These are phyloP conservation scores for Claviceps sp. DNA, from an alignment of 2,329 filamentous ascomycete genomes.

Conservation along the genomic window DNA sequence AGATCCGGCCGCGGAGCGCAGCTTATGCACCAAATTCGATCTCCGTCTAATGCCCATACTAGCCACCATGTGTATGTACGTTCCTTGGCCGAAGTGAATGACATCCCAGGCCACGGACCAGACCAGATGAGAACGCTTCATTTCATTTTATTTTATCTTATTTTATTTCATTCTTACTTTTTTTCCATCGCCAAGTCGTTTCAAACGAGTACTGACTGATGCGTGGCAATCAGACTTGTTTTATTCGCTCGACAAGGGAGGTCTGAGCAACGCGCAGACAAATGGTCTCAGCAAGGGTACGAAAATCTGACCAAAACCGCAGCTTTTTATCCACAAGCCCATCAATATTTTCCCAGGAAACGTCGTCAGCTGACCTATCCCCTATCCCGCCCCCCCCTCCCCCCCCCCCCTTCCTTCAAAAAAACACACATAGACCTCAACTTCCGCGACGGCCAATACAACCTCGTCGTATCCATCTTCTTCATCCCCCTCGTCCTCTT, in stretches of 20 bases:
- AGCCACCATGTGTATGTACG: constrained; percentile 34
- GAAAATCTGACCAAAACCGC: neutral
- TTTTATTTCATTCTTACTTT: neutral
- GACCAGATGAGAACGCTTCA: neutral
- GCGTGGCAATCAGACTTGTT: constrained; percentile 24
- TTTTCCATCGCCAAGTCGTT: neutral
- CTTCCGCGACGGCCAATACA: constrained; percentile 53
- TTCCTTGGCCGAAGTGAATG: no score
- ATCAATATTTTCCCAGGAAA: no score
- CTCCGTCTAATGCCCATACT: constrained; percentile 38
- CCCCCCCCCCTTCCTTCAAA: no score
- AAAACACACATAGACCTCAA: constrained; percentile 23
- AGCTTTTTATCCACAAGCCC: neutral
- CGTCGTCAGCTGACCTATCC: no score
- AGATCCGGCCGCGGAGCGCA: constrained; percentile 32
- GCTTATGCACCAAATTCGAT: constrained; percentile 41
- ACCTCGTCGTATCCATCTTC: constrained; percentile 58
- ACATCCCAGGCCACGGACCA: neutral
- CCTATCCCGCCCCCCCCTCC: no score
- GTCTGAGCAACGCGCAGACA: constrained; percentile 42
- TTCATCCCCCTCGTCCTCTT: constrained; percentile 64
- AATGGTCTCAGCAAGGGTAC: constrained; percentile 25
- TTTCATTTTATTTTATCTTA: neutral
- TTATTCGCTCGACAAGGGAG: constrained; percentile 31
- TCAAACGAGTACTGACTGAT: neutral